These are phyloP conservation scores for Diatrype stigma DNA, from an alignment of 2,329 filamentous ascomycete species.

Conservation along the genomic window DNA sequence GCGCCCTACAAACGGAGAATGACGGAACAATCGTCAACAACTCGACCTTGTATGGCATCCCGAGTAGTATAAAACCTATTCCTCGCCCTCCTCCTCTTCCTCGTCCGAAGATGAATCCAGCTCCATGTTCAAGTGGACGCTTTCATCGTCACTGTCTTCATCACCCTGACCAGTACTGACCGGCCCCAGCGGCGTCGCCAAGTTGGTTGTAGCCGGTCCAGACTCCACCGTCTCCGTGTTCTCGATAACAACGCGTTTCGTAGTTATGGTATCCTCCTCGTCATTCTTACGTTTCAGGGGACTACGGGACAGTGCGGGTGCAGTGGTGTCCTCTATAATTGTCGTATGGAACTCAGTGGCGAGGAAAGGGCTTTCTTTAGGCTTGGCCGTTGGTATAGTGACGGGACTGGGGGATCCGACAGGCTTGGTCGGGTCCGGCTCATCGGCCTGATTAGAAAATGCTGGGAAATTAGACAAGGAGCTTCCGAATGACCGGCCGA, in stretches of 20 bases:
- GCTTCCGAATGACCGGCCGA: constrained; percentile 16
- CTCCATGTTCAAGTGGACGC: constrained; percentile 57
- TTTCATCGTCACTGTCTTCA: constrained; percentile 46
- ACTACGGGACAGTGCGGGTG: constrained; percentile 10
- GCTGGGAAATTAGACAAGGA: neutral
- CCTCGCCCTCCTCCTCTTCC: constrained; percentile 33
- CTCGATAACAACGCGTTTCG: constrained; percentile 38
- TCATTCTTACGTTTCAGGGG: constrained; percentile 42
- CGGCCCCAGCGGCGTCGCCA: constrained; percentile 5
- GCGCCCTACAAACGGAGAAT: too few relatives aligned
- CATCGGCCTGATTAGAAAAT: constrained; percentile 2
- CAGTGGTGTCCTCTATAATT: constrained; percentile 5
- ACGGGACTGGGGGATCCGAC: constrained; percentile 6
- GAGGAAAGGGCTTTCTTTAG: constrained; percentile 20
- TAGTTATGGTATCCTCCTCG: constrained; percentile 26
- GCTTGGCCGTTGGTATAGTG: constrained; percentile 6
- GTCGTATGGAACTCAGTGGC: constrained; percentile 18
- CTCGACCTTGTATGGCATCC: too few relatives aligned
- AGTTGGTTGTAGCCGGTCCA: constrained; percentile 3
- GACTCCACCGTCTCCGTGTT: constrained; percentile 6
- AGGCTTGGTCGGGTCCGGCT: constrained; percentile 5
- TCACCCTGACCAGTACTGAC: constrained; percentile 25
- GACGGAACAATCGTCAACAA: too few relatives aligned
- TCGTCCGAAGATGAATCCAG: constrained; percentile 35
- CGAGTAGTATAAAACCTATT: neutral